Evolutionary conservation across 768 basidiomycete genomes (phyloP), one percentile per base, ranked within the genome.

Genomic region (Termitomyces sp.): DNA sequence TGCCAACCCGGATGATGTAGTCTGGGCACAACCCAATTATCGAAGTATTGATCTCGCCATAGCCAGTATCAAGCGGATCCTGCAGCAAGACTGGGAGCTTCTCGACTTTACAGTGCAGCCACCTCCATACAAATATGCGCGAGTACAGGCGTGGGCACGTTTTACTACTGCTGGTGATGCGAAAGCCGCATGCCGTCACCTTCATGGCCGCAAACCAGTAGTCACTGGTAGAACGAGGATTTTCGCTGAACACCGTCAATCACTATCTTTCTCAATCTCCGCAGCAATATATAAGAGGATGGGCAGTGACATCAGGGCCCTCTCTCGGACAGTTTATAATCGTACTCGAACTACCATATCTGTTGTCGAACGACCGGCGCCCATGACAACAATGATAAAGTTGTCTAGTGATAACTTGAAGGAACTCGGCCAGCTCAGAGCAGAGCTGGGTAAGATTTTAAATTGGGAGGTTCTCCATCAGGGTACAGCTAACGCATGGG

Each of bases 401-500:
- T 57, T 90, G 1, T 77, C 73, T 1, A 80, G 81, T 0, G 75
- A 80, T 12, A 74, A 77, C 11, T 61, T 78, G 11, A 75, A 75
- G 51, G 69, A 78, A 7, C 65, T 92, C 2, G 79, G 80, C 0
- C 66, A 65, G 40, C 74, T 88, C 51, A 90, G 88, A 61, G 65
- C 71, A 2, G 75, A 83, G 58, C 74, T 89, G 21, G 86, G 88
- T 62, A 73, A 73, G n/a, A 70, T 85, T 11, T 63, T 86, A 0
- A 78, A 75, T 2, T 88, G 89, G 0, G 85, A 90, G 58, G 69
- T 77, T 2, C 65, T 88, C 34, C 73, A 68, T 26, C 61, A 77
- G 17, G 75, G 81, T 44, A 80, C 77, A 28, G 77, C 78, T 40
- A 68, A 74, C 1, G 69, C 79, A 8, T 92, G 88, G 88, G 84